These are phyloP conservation scores for Tritrichomonas foetus DNA, from an alignment of 208 protist species.

Conservation along the genomic window DNA sequence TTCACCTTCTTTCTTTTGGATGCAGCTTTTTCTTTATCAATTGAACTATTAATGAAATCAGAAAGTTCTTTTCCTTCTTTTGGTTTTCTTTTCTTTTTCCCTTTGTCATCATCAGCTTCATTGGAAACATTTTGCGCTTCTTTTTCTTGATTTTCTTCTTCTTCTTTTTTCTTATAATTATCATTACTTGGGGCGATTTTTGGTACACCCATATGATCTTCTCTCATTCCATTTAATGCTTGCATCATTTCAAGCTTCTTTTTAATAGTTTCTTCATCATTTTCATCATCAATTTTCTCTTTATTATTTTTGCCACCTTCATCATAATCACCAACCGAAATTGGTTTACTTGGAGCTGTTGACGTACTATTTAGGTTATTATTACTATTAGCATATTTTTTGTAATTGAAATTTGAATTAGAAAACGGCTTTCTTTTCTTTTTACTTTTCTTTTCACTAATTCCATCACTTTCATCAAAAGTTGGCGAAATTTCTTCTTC, in stretches of 20 bases:
- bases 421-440: not conserved
- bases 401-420: not conserved
- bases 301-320: not conserved
- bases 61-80: not conserved
- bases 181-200: no score
- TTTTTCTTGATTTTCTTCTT: no score
- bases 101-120: not conserved
- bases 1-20: not conserved
- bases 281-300: not conserved
- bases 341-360: not conserved
- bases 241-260: no score
- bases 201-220: no score
- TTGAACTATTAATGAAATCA: not conserved
- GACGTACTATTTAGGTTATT: not conserved
- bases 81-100: not conserved
- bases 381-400: not conserved
- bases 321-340: not conserved
- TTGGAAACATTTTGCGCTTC: not conserved
- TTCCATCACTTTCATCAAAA: not conserved
- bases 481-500: not conserved
- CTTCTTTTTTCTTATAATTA: no score
- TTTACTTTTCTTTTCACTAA: not conserved
- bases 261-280: not conserved
- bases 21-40: not conserved
- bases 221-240: no score